Evolutionary conservation across 2,329 filamentous ascomycete species (phyloP), one percentile per base, ranked within the genome.

Genomic region (Trichoderma sp.): DNA sequence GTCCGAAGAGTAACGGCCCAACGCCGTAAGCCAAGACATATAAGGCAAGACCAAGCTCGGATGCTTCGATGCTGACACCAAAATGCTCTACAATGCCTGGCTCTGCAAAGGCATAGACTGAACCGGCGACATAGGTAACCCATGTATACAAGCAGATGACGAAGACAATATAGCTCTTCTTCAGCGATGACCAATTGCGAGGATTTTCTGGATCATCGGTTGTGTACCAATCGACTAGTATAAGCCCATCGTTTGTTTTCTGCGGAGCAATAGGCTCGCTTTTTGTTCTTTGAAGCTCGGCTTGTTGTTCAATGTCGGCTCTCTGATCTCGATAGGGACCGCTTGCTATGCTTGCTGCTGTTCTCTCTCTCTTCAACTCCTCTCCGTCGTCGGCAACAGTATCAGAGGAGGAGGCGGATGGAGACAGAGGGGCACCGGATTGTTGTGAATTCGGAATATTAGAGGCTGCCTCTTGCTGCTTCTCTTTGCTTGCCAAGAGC

Each of bases 191-290:
- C 69, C 66, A 70, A 18, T 70, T 70, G 10, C 49, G 66, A 28
- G 69, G 66, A 18, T 70, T 70, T 5, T 39, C 69, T 18, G 24
- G 69, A 46, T 70, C 69, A 6, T 68, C 69, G 0, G 66, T 64
- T 14, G 58, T 65, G 39, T 68, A 68, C 69, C 69, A 68, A 28
- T 68, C 68, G 14, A 70, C 65, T 4, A 70, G 49, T 5, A 70
- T 56, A 14, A 70, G n/a, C 5, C 68, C 64, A 28, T 68, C 64
- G 26, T 59, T 59, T 6, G 68, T 68, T 49, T 70, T 63, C 4
- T 37, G 13, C 11, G 63, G 52, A 4, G n/a, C 60, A 43, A 64
- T 64, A 6, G 49, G 49, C 8, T 14, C 32, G 13, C 60, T 64
- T 11, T 64, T 55, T n/a, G 49, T 55, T 18, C 8, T 18, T 30